Conservation (phyloP, 495 filamentous ascomycete genomes). For the Symbiotaphrina buchneri region DNA sequence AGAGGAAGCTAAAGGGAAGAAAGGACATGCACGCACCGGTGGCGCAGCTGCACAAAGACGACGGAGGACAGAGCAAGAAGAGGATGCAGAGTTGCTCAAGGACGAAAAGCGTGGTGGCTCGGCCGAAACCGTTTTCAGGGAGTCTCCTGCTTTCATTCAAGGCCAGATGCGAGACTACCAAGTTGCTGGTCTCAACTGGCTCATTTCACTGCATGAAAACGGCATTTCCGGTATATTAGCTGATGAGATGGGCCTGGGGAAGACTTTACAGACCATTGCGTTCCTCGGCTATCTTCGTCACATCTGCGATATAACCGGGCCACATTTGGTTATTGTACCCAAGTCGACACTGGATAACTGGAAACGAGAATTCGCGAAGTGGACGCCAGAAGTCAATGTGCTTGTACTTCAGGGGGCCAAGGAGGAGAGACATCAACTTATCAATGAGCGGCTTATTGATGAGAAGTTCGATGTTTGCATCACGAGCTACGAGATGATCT, state of each 20-base stretch:
- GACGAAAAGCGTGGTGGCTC: slow-evolving; percentile 77
- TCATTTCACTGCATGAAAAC: slow-evolving; percentile 96
- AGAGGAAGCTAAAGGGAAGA: slow-evolving; percentile 47
- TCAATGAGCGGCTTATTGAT: slow-evolving; percentile 73
- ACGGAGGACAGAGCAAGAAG: slow-evolving; percentile 86
- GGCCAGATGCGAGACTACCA: slow-evolving; percentile 92
- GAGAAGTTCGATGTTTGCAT: slow-evolving; percentile 89
- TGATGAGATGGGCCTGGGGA: slow-evolving; percentile 93
- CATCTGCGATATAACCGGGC: slow-evolving; percentile 66
- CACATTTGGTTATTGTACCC: slow-evolving; percentile 85
- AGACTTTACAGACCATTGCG: slow-evolving; percentile 77
- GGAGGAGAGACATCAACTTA: slow-evolving; percentile 72
- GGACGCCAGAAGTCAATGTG: slow-evolving; percentile 91
- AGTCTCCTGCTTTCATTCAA: slow-evolving; percentile 77
- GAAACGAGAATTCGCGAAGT: slow-evolving; percentile 80
- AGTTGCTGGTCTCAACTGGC: slow-evolving; percentile 84
- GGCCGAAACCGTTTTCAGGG: slow-evolving; percentile 73
- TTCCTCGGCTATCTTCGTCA: slow-evolving; percentile 90
- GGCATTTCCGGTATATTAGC: slow-evolving; percentile 95
- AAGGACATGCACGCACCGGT: slow-evolving; percentile 52
- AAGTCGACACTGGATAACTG: slow-evolving; percentile 98
- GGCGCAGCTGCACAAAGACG: slow-evolving; percentile 64
- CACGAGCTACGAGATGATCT: slow-evolving; percentile 92
- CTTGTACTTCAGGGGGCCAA: slow-evolving; percentile 90
- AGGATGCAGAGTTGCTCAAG: slow-evolving; percentile 84